Evolutionary conservation across 306 rosid genomes (phyloP).

Genomic region (Sphenostylis stenocarpa): DNA sequence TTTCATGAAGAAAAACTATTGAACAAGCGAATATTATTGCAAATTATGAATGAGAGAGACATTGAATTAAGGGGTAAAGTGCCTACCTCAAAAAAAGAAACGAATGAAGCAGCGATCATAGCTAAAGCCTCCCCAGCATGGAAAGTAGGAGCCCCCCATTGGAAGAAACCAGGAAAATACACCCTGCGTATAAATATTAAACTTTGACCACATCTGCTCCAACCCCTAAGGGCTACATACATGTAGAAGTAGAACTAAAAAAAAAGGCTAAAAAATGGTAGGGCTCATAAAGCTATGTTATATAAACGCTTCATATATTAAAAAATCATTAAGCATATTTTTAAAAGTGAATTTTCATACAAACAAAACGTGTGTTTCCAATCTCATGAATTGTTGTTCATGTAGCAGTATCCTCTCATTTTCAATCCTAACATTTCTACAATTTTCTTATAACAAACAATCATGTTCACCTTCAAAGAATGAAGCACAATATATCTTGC

Average conservation of each 20-base stretch:
- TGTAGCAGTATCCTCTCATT: not conserved
- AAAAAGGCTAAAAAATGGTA: not conserved
- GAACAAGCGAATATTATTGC: not conserved
- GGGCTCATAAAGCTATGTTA: not conserved
- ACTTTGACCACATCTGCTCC: not conserved
- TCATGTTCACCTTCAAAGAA: slow-evolving; percentile 4
- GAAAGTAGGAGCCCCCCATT: slow-evolving; percentile 90
- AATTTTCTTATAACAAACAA: not conserved
- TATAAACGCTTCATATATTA: not conserved
- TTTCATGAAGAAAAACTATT: not conserved
- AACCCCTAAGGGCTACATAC: not conserved
- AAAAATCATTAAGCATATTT: not conserved
- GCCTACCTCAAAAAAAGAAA: slow-evolving; percentile 74
- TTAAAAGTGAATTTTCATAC: not conserved
- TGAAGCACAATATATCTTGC: not conserved
- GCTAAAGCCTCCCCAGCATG: slow-evolving; percentile 76
- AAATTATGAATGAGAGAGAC: not conserved
- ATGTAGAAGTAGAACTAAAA: not conserved
- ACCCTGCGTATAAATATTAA: slow-evolving; percentile 53
- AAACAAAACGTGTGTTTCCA: not conserved
- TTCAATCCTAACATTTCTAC: not conserved
- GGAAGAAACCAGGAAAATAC: slow-evolving; percentile 78
- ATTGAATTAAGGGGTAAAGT: not conserved
- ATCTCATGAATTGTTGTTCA: not conserved
- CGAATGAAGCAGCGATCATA: slow-evolving; percentile 84